These are phyloP conservation scores for Dactylellina cionopaga DNA, from an alignment of 2,329 filamentous ascomycete species.

Conservation along the genomic window DNA sequence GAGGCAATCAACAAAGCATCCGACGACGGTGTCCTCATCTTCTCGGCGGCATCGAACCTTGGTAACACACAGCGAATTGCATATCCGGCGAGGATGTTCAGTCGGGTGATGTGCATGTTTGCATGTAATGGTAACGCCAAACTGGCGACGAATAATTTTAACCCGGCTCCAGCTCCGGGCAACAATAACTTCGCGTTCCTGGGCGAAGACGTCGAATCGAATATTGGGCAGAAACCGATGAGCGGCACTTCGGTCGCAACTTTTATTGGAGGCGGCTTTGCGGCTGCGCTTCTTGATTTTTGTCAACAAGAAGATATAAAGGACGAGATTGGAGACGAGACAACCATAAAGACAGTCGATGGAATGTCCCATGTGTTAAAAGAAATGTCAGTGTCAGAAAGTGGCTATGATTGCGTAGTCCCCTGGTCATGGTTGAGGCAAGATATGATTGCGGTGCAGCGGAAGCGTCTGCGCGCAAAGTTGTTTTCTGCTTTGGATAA, in stretches of 20 bases:
- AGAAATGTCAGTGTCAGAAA: background rate
- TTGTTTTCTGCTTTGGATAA: too few species aligned
- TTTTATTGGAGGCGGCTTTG: background rate
- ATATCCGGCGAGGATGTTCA: background rate
- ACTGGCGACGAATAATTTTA: background rate
- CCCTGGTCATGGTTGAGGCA: too few species aligned
- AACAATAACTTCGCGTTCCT: background rate
- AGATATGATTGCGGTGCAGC: too few species aligned
- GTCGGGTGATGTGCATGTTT: slow-evolving; percentile 1
- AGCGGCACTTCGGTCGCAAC: background rate
- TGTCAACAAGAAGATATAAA: background rate
- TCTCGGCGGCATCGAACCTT: background rate
- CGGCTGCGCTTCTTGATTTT: background rate
- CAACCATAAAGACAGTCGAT: background rate
- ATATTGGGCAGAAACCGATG: background rate
- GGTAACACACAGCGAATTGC: background rate
- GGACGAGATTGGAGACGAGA: background rate
- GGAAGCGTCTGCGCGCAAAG: too few species aligned
- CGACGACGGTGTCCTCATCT: background rate
- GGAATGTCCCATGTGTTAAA: background rate
- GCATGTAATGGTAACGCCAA: background rate
- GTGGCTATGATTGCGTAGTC: too few species aligned
- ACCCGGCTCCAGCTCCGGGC: background rate
- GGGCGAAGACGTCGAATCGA: background rate
- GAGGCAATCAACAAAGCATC: background rate